Base-by-base conservation (phyloP, 768 basidiomycete species). In the Cystofilobasidium bisporidii region DNA sequence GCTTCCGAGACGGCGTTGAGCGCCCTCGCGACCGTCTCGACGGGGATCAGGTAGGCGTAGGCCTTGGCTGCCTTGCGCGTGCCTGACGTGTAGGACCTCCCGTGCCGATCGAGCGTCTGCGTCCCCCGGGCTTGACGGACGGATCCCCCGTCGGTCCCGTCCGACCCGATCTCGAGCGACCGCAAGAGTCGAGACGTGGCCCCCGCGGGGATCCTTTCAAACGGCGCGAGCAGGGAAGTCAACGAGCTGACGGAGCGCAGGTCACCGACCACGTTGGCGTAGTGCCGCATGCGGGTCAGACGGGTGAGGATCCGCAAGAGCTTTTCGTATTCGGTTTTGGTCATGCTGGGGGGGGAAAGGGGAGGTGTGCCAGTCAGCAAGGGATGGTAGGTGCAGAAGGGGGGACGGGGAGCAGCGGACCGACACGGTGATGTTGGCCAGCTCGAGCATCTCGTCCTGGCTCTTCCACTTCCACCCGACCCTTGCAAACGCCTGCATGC, bases 1-100 rank as follows among this genome's bases (percentile, higher is more conserved):
- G 36, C 28, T 20, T 53, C 58, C 8, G 0, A 11, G 12, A 47
- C 47, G 40, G 60, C 47, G 61, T 56, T 20, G 28, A 67, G 40
- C 22, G 20, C 24, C 28, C 5, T 22, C 0, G 47, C 59, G 50
- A 62, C 30, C 3, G 50, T 50, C 4, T 32, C 40, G 14, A 60
- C 61, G 47, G 47, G 48, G 28, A 50, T 24, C 38, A 67, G 50
- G 38, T 41, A 63, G 17, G 61, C 66, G 50, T 32, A 12, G 3
- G 66, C 66, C 24, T 26, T 20, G 11, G 45, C 53, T 22, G 32
- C 40, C 61, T 67, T 67, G 28, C 66, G 48, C 40, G 66, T 28
- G 33, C 66, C 66, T 9, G 30, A 62, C n/a, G 66, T 62, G 61
- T 62, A 30, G 6, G 66, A 41, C 41, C 66, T 50, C 18, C 66